Evolutionary conservation across 2,329 filamentous ascomycete species (phyloP).

Genomic region (Fusarium sp.): DNA sequence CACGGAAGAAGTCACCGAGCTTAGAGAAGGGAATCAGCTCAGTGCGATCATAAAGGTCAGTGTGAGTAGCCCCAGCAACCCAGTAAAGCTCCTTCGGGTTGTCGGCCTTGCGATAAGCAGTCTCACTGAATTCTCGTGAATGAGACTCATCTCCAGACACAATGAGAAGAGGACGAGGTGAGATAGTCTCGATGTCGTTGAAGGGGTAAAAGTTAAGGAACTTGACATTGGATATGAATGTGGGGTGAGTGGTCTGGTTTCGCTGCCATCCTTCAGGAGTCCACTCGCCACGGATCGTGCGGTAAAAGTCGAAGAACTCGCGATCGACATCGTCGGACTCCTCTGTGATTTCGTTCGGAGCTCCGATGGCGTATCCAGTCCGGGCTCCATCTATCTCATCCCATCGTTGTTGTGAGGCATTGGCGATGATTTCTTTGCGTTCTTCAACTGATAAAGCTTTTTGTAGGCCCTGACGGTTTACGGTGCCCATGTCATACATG

Average conservation of each 20-base stretch:
- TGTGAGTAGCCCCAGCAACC: background rate
- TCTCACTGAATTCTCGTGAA: background rate
- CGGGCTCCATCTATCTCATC: background rate
- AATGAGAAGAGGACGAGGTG: background rate
- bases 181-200: background rate
- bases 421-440: background rate
- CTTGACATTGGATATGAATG: background rate
- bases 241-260: background rate
- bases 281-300: background rate
- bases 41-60: background rate
- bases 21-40: background rate
- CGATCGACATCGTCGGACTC: background rate
- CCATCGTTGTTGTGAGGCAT: background rate
- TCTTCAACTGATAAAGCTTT: background rate
- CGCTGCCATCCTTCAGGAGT: background rate
- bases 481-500: conserved; percentile 5
- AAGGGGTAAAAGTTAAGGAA: conserved; percentile 4
- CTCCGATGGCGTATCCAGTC: background rate
- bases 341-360: background rate
- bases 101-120: background rate
- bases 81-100: background rate
- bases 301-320: conserved; percentile 6
- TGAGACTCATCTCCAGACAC: background rate
- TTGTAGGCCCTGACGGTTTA: background rate
- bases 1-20: background rate